These are phyloP conservation scores for Quercus dentata DNA, from an alignment of 306 rosid species.

Conservation along the genomic window DNA sequence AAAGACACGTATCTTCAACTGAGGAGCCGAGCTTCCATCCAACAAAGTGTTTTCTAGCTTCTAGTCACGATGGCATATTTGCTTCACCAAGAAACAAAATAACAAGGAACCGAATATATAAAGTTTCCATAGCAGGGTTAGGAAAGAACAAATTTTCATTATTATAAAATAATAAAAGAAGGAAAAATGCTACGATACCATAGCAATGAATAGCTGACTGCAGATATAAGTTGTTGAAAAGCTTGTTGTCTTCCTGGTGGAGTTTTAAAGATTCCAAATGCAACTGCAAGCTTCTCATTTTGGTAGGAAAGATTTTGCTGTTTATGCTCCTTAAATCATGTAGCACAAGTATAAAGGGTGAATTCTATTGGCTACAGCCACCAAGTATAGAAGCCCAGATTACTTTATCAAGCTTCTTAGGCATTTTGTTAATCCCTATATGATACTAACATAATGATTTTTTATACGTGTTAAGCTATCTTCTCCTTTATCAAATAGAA, in stretches of 20 bases:
- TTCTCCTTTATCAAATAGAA: constrained; percentile 33
- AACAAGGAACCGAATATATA: neutral
- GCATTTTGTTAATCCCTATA: constrained; percentile 43
- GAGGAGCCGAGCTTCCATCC: constrained; percentile 67
- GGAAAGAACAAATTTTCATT: constrained; percentile 1
- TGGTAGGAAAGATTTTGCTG: constrained; percentile 49
- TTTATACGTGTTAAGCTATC: constrained; percentile 19
- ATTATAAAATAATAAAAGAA: neutral
- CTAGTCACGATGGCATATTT: constrained; percentile 93
- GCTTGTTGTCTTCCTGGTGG: too few species aligned
- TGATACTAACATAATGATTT: constrained; percentile 62
- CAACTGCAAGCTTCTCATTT: constrained; percentile 73
- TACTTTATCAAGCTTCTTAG: constrained; percentile 56
- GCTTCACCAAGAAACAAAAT: constrained; percentile 50
- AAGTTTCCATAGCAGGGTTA: neutral
- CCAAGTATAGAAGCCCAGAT: constrained; percentile 68
- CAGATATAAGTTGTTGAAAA: constrained; percentile 86
- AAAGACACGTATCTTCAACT: constrained; percentile 89
- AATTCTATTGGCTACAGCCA: constrained; percentile 52
- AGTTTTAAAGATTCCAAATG: neutral
- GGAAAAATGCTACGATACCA: constrained; percentile 46
- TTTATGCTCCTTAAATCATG: constrained; percentile 24
- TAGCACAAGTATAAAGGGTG: constrained; percentile 53
- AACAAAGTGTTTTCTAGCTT: constrained; percentile 91
- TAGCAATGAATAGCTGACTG: constrained; percentile 87